phyloP scores from a whole-genome alignment of 345 rosid species.

The Lepidium didymum region DNA sequence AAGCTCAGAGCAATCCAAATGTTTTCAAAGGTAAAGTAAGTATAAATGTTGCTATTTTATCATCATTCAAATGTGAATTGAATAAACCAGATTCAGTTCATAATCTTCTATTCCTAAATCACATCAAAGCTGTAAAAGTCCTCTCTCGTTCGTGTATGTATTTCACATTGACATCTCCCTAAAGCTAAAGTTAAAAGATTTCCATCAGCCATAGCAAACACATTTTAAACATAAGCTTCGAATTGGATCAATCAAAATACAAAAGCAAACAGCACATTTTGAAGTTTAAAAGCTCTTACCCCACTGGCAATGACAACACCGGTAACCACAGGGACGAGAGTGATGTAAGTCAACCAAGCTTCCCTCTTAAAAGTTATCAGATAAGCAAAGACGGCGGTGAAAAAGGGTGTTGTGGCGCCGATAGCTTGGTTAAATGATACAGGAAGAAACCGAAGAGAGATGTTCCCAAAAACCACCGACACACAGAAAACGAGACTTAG shows the following conservation, averaged over 20 bases:
- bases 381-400: constrained; percentile 62
- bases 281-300: constrained; percentile 24
- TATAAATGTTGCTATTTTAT: neutral
- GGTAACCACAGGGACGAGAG: constrained; percentile 60
- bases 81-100: neutral
- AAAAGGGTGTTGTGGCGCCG: constrained; percentile 69
- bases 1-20: neutral
- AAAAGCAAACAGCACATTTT: neutral
- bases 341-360: constrained; percentile 53
- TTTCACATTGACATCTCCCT: neutral
- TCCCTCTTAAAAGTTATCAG: constrained; percentile 48
- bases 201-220: neutral
- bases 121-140: neutral
- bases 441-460: constrained; percentile 52
- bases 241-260: neutral
- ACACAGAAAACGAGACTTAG: constrained; percentile 55
- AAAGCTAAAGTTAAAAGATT: constrained; percentile 6
- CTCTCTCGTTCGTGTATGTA: neutral
- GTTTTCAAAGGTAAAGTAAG: neutral
- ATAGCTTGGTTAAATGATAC: constrained; percentile 70
- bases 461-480: constrained; percentile 60
- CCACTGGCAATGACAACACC: constrained; percentile 74
- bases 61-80: neutral
- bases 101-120: neutral
- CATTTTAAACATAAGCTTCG: neutral